Percentiles rank a stretch among this genome's conserved stretches.
These are phyloP conservation scores for Lunasporangiospora selenospora DNA, from an alignment of 192 early-diverging fungal genomes.

Conservation along the genomic window DNA sequence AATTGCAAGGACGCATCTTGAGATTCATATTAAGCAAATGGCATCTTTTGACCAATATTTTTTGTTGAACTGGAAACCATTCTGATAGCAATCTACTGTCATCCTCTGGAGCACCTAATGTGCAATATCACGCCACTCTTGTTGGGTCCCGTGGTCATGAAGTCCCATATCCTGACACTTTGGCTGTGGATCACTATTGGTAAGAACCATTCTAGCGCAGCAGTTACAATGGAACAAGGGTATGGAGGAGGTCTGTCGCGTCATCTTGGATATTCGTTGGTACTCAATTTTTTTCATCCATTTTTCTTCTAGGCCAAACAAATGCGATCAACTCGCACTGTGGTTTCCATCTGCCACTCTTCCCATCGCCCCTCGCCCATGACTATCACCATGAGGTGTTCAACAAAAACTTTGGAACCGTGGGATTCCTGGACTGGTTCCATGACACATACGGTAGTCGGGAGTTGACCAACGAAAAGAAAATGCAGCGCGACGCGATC, in stretches of 20 bases:
- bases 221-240: too few species aligned
- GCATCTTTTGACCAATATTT: too few species aligned
- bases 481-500: slow-evolving; percentile 13
- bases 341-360: slow-evolving; percentile 80
- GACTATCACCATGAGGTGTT: slow-evolving; percentile 79
- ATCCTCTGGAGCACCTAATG: slow-evolving; percentile 73
- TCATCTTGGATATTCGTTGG: too few species aligned
- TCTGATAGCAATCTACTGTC: slow-evolving; percentile 60
- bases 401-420: slow-evolving; percentile 63
- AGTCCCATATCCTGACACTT: slow-evolving; percentile 73
- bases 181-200: slow-evolving; percentile 73
- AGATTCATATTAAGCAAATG: too few species aligned
- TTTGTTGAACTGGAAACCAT: too few species aligned
- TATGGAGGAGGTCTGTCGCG: too few species aligned
- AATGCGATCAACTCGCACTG: slow-evolving; percentile 77
- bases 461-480: slow-evolving; percentile 30
- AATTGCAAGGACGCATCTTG: too few species aligned
- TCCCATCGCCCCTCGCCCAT: slow-evolving; percentile 69
- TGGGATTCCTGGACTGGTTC: slow-evolving; percentile 39
- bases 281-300: background rate
- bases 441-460: slow-evolving; percentile 37
- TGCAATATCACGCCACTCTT: slow-evolving; percentile 63
- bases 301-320: slow-evolving; percentile 35
- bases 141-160: slow-evolving; percentile 59
- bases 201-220: too few species aligned